Evolutionary conservation across 495 filamentous ascomycete genomes (phyloP), one percentile per base, ranked within the genome.

Genomic region (Penicillium robsamsonii): DNA sequence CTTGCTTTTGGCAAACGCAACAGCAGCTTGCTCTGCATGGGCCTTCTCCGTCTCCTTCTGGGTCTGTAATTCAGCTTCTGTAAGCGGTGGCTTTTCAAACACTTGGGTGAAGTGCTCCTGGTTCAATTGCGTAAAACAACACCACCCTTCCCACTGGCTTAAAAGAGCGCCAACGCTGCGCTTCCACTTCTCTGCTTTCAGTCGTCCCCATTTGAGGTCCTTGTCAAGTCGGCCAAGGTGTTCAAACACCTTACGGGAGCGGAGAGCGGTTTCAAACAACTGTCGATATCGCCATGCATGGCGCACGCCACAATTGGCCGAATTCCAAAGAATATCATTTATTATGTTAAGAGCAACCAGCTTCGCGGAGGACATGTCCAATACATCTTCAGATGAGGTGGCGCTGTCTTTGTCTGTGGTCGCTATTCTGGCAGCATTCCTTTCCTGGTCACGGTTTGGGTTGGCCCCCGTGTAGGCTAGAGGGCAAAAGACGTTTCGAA

Each of bases 251-350:
- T 85, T 79, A 37, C 84, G 80, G 5, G 81, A 70, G 31, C 84
- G 83, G 8, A 98, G 75, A 0, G 87, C 84, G 0, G 76, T 72
- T 69, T 96, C 95, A 60, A 98, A 94, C 20, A 94, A 75, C 64
- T 89, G 86, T 18, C 93, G 83, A 63, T 94, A 97, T 41, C 91
- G 85, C 91, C 91, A 97, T 5, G 91, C 90, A 65, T 93, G 88
- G 1, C 90, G 81, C 33, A 96, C 88, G 0, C 91, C 90, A 58
- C 84, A 87, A 1, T 88, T 91, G 1, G 89, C 87, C 4, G 89
- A 91, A 3, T 91, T 88, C 1, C 88, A 91, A 29, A 96, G 81
- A 51, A 97, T 89, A 68, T 98, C 95, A 48, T 87, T 91, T 50
- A 96, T 84, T 13, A 95, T 72, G 63, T 94, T 96, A 12, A 98